Conservation (phyloP, 2,329 filamentous ascomycete species). For the Coniochaeta sp. region DNA sequence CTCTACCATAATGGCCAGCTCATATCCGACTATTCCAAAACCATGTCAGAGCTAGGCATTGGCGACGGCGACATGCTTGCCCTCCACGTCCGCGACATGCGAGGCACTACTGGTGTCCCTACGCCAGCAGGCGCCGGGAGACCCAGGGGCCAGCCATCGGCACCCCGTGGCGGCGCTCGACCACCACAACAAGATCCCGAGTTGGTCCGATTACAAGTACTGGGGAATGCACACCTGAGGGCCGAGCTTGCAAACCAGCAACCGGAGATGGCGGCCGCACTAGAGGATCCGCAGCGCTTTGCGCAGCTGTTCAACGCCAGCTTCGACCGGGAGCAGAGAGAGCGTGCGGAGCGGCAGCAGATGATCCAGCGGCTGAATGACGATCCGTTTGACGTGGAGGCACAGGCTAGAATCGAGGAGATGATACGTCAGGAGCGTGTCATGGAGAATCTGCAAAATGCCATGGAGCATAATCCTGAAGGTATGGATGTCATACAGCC, state of each 20-base stretch:
- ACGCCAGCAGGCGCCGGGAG: slow-evolving; percentile 10
- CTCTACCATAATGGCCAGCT: slow-evolving; percentile 86
- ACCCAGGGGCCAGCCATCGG: background rate
- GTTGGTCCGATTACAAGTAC: slow-evolving; percentile 70
- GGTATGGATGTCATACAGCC: slow-evolving; percentile 46
- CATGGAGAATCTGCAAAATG: slow-evolving; percentile 91
- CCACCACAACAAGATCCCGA: slow-evolving; percentile 60
- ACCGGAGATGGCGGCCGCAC: slow-evolving; percentile 67
- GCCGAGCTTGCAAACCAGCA: slow-evolving; percentile 63
- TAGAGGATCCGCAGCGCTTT: slow-evolving; percentile 72
- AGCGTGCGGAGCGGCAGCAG: slow-evolving; percentile 69
- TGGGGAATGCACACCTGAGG: slow-evolving; percentile 69
- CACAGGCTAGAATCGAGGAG: slow-evolving; percentile 88
- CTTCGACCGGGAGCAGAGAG: slow-evolving; percentile 61
- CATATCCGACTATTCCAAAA: slow-evolving; percentile 69
- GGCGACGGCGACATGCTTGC: slow-evolving; percentile 88
- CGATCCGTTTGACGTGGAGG: slow-evolving; percentile 89
- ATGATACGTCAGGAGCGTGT: slow-evolving; percentile 94
- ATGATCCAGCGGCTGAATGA: slow-evolving; percentile 82
- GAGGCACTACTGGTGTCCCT: slow-evolving; percentile 35
- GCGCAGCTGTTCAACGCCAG: slow-evolving; percentile 62
- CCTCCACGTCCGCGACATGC: slow-evolving; percentile 64
- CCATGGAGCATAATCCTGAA: slow-evolving; percentile 95
- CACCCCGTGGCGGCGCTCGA: slow-evolving; percentile 18
- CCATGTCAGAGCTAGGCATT: slow-evolving; percentile 73